Percentiles rank a stretch among this genome's conserved stretches.
Evolutionary conservation across 2,329 filamentous ascomycete species (phyloP).

Genomic region (Dryadomyces sulphureus): DNA sequence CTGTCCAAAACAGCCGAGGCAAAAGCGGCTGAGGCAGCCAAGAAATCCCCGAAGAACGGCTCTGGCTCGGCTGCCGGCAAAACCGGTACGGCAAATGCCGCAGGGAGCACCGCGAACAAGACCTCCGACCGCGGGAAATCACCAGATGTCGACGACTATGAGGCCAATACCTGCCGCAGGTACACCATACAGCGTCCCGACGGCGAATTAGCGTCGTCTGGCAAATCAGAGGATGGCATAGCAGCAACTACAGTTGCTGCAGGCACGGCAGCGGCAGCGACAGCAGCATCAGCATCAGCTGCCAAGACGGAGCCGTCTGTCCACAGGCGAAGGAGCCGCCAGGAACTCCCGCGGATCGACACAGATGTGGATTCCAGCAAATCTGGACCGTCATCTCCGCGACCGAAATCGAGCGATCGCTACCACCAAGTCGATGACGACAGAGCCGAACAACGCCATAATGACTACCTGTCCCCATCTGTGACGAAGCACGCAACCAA

Average conservation of each 20-base stretch:
- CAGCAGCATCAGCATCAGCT: slow-evolving; percentile 3
- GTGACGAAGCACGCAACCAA: slow-evolving; percentile 24
- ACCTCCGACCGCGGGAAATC: not conserved
- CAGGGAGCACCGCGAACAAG: too few relatives aligned
- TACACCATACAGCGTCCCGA: slow-evolving; percentile 14
- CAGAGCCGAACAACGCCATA: slow-evolving; percentile 15
- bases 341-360: slow-evolving; percentile 29
- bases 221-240: not conserved
- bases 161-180: slow-evolving; percentile 28
- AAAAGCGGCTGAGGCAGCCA: slow-evolving; percentile 13
- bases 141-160: slow-evolving; percentile 14
- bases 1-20: slow-evolving; percentile 23
- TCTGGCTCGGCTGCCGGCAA: not conserved
- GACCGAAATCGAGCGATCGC: slow-evolving; percentile 21
- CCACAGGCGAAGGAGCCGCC: slow-evolving; percentile 20
- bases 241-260: not conserved
- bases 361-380: slow-evolving; percentile 24
- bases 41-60: slow-evolving; percentile 1
- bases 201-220: slow-evolving; percentile 10
- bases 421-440: slow-evolving; percentile 19
- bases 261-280: not conserved
- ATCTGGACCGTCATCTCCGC: slow-evolving; percentile 1
- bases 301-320: slow-evolving; percentile 5
- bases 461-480: slow-evolving; percentile 24
- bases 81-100: not conserved